Conservation (phyloP, 1,284 basidiomycete species). For the Vanrija pseudolonga region DNA sequence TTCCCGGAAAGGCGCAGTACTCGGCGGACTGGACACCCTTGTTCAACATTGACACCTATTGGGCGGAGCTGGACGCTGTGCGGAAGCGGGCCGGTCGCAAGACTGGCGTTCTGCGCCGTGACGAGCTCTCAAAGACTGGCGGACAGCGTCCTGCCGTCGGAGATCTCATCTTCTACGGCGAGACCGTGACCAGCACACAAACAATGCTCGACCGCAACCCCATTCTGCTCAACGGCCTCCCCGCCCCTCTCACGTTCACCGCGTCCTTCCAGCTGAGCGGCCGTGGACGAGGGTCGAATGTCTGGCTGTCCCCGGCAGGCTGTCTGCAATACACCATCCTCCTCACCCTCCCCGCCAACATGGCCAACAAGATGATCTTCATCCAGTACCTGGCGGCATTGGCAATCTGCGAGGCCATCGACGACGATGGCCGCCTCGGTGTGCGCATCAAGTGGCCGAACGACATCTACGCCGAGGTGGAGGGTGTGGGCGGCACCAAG, state of each 20-base stretch:
- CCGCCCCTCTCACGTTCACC: slow-evolving; percentile 68
- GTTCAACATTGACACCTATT: slow-evolving; percentile 52
- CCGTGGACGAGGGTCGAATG: slow-evolving; percentile 81
- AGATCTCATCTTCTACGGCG: slow-evolving; percentile 76
- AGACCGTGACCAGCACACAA: slow-evolving; percentile 90
- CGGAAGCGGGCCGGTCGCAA: slow-evolving; percentile 31
- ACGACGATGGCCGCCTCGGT: slow-evolving; percentile 55
- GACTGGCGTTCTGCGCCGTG: slow-evolving; percentile 30
- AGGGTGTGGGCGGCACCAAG: slow-evolving; percentile 46
- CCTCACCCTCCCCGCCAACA: slow-evolving; percentile 57
- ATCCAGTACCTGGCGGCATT: slow-evolving; percentile 92
- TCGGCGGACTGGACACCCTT: slow-evolving; percentile 47
- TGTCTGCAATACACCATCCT: slow-evolving; percentile 84
- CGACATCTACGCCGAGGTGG: slow-evolving; percentile 73
- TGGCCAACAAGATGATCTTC: slow-evolving; percentile 76
- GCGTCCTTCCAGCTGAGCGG: slow-evolving; percentile 85
- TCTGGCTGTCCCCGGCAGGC: slow-evolving; percentile 89
- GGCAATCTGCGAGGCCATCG: slow-evolving; percentile 75
- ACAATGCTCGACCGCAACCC: slow-evolving; percentile 92
- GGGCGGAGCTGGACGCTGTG: slow-evolving; percentile 40
- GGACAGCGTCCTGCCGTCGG: slow-evolving; percentile 54
- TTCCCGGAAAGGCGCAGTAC: slow-evolving; percentile 32
- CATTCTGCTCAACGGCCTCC: slow-evolving; percentile 64
- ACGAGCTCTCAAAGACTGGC: slow-evolving; percentile 7
- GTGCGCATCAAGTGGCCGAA: slow-evolving; percentile 97